Conservation (phyloP, 1,284 basidiomycete species). For the Mycosarcoma mackinlayi region DNA sequence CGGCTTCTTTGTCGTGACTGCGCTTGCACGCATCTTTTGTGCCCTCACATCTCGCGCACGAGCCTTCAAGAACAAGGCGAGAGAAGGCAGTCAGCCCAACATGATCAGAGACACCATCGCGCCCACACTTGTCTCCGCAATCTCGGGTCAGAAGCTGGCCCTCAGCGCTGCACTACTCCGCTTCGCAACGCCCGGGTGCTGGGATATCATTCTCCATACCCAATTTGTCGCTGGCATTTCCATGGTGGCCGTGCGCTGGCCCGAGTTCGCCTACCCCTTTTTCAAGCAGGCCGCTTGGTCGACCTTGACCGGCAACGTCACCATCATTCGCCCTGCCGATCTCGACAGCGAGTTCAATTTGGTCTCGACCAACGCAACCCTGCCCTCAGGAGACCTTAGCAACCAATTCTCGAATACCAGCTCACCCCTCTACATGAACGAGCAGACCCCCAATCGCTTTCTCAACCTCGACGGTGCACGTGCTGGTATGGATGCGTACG, state of each 20-base stretch:
- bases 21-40: constrained; percentile 75
- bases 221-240: constrained; percentile 80
- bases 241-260: constrained; percentile 95
- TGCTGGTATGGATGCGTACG: constrained; percentile 80
- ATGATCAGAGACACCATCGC: constrained; percentile 55
- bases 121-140: constrained; percentile 77
- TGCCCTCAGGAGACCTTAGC: constrained; percentile 51
- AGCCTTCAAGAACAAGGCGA: constrained; percentile 57
- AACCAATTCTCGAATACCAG: constrained; percentile 75
- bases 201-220: constrained; percentile 91
- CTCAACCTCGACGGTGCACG: constrained; percentile 71
- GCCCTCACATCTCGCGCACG: constrained; percentile 43
- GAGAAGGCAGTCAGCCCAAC: constrained; percentile 58
- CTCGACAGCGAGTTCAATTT: constrained; percentile 27
- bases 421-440: constrained; percentile 83
- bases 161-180: constrained; percentile 85
- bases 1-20: constrained; percentile 83
- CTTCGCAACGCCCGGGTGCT: constrained; percentile 90
- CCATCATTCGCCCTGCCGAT: constrained; percentile 34
- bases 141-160: constrained; percentile 88
- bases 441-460: constrained; percentile 76
- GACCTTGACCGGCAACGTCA: constrained; percentile 49
- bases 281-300: constrained; percentile 69
- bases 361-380: constrained; percentile 46
- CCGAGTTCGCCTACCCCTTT: constrained; percentile 81